Conservation (phyloP, 371 early-diverging fungal species). For the Lichtheimia ramosa region DNA sequence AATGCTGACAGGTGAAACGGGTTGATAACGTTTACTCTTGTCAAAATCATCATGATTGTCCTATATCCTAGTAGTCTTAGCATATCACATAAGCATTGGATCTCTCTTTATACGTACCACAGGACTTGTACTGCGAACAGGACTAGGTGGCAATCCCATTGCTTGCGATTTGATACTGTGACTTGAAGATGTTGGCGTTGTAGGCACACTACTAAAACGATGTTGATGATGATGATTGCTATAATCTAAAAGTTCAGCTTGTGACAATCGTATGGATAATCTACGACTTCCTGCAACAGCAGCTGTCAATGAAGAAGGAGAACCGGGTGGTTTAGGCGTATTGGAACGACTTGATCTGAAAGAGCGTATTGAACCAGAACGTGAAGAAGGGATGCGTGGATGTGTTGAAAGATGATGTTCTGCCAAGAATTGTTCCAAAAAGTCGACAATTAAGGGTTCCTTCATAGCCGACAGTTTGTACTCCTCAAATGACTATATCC, state of each 20-base stretch:
- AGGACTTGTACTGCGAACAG: slow-evolving; percentile 25
- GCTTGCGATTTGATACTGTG: slow-evolving; percentile 25
- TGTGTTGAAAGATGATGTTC: slow-evolving; percentile 49
- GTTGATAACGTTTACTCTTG: too few species aligned
- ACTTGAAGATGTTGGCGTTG: slow-evolving; percentile 23
- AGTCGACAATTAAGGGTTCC: slow-evolving; percentile 81
- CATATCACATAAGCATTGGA: too few species aligned
- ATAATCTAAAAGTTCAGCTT: slow-evolving; percentile 44
- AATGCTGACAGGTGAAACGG: too few species aligned
- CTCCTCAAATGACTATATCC: slow-evolving; percentile 68
- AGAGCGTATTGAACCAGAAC: slow-evolving; percentile 50
- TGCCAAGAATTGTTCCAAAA: slow-evolving; percentile 71
- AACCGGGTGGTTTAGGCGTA: slow-evolving; percentile 21
- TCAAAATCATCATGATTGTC: too few species aligned
- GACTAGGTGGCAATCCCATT: slow-evolving; percentile 21
- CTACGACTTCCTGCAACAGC: slow-evolving; percentile 12
- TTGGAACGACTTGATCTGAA: slow-evolving; percentile 29
- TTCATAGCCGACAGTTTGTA: slow-evolving; percentile 83
- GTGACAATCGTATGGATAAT: slow-evolving; percentile 33
- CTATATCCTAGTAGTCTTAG: too few species aligned
- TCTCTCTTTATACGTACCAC: too few species aligned
- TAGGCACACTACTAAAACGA: slow-evolving; percentile 22
- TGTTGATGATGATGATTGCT: slow-evolving; percentile 32
- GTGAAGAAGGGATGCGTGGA: slow-evolving; percentile 46
- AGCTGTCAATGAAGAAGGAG: slow-evolving; percentile 17